Evolutionary conservation across 2,329 filamentous ascomycete genomes (phyloP).

Genomic region (Hirsutella thompsonii): DNA sequence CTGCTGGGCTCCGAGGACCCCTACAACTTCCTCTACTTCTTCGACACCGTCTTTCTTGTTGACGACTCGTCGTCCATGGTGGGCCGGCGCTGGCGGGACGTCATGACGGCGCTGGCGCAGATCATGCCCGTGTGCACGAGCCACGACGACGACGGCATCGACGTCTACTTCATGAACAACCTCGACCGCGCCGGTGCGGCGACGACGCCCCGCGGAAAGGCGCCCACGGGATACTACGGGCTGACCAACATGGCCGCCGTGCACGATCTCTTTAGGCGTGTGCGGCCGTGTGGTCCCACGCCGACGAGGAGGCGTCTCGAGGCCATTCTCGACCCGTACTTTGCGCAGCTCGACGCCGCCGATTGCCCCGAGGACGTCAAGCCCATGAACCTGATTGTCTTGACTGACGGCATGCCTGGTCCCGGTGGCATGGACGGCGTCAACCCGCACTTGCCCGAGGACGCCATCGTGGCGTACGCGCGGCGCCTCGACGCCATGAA

Average conservation of each 20-base stretch:
- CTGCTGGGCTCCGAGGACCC: constrained; percentile 40
- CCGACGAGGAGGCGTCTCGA: constrained; percentile 62
- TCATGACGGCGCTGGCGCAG: constrained; percentile 51
- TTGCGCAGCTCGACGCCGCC: constrained; percentile 28
- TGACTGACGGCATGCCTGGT: constrained; percentile 70
- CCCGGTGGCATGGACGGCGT: constrained; percentile 45
- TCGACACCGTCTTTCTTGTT: constrained; percentile 83
- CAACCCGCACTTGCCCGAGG: constrained; percentile 36
- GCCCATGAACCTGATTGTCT: constrained; percentile 81
- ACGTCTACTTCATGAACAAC: constrained; percentile 84
- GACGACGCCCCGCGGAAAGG: constrained; percentile 22
- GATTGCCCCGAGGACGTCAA: constrained; percentile 40
- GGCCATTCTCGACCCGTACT: constrained; percentile 61
- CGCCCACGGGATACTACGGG: constrained; percentile 43
- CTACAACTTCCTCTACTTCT: constrained; percentile 63
- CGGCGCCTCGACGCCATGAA: constrained; percentile 55
- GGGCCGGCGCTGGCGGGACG: constrained; percentile 65
- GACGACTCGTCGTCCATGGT: constrained; percentile 88
- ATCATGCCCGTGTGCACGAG: constrained; percentile 74
- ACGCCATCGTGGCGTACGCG: constrained; percentile 53
- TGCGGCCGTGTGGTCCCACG: constrained; percentile 54
- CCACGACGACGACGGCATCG: constrained; percentile 74
- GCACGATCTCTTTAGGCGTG: constrained; percentile 53
- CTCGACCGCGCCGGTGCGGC: constrained; percentile 22
- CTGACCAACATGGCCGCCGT: constrained; percentile 47